Evolutionary conservation across 2,329 filamentous ascomycete genomes (phyloP).

Genomic region (Sarocladium kiliense): DNA sequence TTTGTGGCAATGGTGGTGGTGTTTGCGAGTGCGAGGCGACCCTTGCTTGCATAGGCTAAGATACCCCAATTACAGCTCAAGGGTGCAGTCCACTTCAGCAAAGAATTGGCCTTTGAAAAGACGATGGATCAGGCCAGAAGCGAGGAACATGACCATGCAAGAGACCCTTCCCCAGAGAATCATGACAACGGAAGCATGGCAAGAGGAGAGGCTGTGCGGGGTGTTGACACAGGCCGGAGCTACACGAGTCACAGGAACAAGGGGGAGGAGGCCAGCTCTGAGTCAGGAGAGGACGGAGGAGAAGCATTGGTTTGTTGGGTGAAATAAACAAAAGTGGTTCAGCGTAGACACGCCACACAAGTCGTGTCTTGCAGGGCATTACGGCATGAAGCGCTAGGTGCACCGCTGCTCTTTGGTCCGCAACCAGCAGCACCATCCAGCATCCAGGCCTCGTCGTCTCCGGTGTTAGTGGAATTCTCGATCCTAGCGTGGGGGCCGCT

Average conservation of each 20-base stretch:
- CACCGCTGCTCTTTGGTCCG: no score
- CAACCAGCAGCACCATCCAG: no score
- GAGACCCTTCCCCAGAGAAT: background rate
- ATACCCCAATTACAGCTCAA: background rate
- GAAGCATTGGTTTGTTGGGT: no score
- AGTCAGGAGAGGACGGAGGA: background rate
- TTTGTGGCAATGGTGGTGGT: no score
- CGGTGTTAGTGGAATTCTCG: background rate
- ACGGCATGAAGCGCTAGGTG: no score
- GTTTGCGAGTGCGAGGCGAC: no score
- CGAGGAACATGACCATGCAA: conserved; percentile 6
- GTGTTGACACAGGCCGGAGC: background rate
- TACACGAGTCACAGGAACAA: background rate
- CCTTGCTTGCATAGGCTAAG: background rate
- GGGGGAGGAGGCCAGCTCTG: background rate
- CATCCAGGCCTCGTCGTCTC: no score
- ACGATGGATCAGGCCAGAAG: background rate
- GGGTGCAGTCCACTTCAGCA: background rate
- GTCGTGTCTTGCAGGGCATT: no score
- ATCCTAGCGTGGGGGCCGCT: background rate
- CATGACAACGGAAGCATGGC: background rate
- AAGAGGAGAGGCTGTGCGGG: background rate
- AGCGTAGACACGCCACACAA: no score
- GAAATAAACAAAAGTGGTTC: no score
- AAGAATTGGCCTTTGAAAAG: background rate